These are phyloP conservation scores for Cladophialophora immunda DNA, from an alignment of 2,329 filamentous ascomycete genomes.

Conservation along the genomic window DNA sequence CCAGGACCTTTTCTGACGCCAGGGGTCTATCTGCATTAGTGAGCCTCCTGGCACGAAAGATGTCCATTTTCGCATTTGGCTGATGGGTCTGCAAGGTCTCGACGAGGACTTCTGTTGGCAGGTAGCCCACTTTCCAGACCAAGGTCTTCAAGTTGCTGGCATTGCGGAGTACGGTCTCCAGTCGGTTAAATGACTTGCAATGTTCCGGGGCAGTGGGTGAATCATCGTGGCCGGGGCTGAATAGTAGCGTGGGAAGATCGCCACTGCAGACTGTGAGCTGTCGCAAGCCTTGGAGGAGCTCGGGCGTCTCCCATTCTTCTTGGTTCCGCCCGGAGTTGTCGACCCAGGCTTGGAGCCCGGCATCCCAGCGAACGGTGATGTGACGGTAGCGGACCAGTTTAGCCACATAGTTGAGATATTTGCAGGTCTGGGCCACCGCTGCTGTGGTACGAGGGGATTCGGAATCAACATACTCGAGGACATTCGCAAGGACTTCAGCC, in stretches of 20 bases:
- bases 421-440: conserved; percentile 29
- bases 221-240: not conserved
- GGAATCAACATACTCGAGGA: conserved; percentile 29
- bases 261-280: conserved; percentile 23
- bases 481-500: conserved; percentile 30
- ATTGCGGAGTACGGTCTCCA: conserved; percentile 21
- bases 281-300: conserved; percentile 29
- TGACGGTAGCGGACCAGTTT: conserved; percentile 29
- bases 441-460: conserved; percentile 28
- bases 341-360: conserved; percentile 2
- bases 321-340: not conserved
- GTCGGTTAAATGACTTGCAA: not conserved
- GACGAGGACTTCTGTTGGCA: conserved; percentile 14
- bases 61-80: conserved; percentile 29
- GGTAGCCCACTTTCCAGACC: conserved; percentile 22
- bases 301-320: conserved; percentile 18
- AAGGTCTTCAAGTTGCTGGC: conserved; percentile 31
- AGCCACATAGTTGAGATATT: conserved; percentile 26
- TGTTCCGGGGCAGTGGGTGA: too few species aligned
- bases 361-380: conserved; percentile 25
- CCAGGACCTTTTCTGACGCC: conserved; percentile 9
- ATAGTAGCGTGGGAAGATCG: not conserved
- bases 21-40: not conserved
- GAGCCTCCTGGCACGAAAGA: conserved; percentile 16
- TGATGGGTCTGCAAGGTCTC: conserved; percentile 30